A percentile compares a stretch with the other conserved stretches of the same genome.
These are phyloP conservation scores for Paratinospora sagittata DNA, from an alignment of 164 flowering plant species.

Conservation along the genomic window DNA sequence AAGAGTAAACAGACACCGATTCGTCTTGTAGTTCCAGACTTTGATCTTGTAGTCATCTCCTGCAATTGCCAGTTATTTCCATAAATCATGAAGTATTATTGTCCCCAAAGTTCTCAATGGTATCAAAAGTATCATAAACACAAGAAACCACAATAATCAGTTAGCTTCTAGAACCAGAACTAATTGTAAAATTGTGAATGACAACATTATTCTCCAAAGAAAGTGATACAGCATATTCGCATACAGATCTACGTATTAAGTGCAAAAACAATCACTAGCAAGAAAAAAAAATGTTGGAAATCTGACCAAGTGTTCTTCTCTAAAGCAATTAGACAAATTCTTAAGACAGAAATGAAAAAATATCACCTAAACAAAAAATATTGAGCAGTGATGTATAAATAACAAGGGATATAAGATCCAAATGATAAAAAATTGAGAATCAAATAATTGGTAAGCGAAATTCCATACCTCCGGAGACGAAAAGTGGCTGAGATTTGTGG, in stretches of 20 bases:
- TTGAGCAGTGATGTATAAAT: background rate
- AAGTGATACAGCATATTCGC: background rate
- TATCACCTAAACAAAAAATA: background rate
- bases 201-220: background rate
- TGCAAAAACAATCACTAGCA: background rate
- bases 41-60: constrained; percentile 56
- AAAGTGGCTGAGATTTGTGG: constrained; percentile 35
- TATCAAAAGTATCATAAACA: background rate
- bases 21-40: constrained; percentile 50
- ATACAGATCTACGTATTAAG: background rate
- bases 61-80: constrained; percentile 17
- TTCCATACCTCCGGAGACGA: constrained; percentile 34
- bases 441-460: background rate
- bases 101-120: background rate
- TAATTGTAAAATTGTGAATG: background rate
- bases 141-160: background rate
- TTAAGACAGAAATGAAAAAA: background rate
- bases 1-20: constrained; percentile 46
- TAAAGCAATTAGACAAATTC: background rate
- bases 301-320: background rate
- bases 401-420: background rate
- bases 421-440: background rate
- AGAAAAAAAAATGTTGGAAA: background rate
- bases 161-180: background rate
- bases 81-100: background rate